Evolutionary conservation across 768 basidiomycete species (phyloP).

Genomic region (Amanita muscaria): DNA sequence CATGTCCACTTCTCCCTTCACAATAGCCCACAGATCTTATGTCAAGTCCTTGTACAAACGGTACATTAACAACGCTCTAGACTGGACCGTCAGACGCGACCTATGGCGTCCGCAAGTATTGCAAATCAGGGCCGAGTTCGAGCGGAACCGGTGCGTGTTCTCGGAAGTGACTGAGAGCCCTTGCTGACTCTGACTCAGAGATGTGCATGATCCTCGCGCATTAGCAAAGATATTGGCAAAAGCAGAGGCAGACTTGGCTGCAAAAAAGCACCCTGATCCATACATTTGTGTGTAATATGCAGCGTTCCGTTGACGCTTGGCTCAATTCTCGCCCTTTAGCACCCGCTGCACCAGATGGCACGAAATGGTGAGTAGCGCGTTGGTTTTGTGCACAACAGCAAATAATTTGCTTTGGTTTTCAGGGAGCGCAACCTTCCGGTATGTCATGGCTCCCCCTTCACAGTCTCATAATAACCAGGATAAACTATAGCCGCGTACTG

Average conservation of each 20-base stretch:
- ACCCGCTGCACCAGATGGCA: conserved; percentile 77
- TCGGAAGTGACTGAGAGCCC: neutral
- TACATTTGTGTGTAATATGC: conserved; percentile 66
- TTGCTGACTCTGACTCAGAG: conserved; percentile 31
- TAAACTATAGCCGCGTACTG: conserved; percentile 47
- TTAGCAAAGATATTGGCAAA: conserved; percentile 69
- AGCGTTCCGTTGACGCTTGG: neutral
- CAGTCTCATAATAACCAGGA: neutral
- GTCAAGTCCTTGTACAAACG: conserved; percentile 91
- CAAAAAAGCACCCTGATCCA: conserved; percentile 79
- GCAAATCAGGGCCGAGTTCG: conserved; percentile 86
- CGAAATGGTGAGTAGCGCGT: conserved; percentile 73
- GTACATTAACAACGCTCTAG: conserved; percentile 74
- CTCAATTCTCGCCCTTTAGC: too few relatives aligned
- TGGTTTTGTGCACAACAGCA: conserved; percentile 8
- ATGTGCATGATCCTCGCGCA: conserved; percentile 79
- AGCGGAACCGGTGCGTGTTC: conserved; percentile 73
- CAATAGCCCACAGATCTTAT: conserved; percentile 68
- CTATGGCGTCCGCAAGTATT: conserved; percentile 81
- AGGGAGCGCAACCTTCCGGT: conserved; percentile 83
- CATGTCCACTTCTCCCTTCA: conserved; percentile 25
- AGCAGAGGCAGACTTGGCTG: conserved; percentile 68
- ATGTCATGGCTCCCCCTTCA: conserved; percentile 19
- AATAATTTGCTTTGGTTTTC: conserved; percentile 11
- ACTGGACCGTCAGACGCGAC: conserved; percentile 85